These are phyloP conservation scores for Danielia reshetovae DNA, from an alignment of 805 yeast genomes.

Conservation along the genomic window DNA sequence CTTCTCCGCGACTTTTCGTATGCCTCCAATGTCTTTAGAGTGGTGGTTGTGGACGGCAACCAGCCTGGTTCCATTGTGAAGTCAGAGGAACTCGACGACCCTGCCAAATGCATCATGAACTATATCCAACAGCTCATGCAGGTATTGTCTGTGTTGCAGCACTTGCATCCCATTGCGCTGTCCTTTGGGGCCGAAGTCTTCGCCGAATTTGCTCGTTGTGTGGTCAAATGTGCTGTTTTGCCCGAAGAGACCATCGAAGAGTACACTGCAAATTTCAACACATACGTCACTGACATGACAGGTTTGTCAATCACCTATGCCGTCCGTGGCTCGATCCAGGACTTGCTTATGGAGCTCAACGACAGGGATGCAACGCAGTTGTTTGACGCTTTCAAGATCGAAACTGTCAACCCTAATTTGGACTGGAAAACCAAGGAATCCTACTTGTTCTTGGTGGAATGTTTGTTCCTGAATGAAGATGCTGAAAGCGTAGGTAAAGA, in stretches of 20 bases:
- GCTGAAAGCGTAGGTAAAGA: slow-evolving; percentile 13
- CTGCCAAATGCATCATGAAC: slow-evolving; percentile 16
- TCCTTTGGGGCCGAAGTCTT: slow-evolving; percentile 12
- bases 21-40: slow-evolving; percentile 12
- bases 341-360: slow-evolving; percentile 50
- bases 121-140: slow-evolving; percentile 31
- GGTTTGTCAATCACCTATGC: slow-evolving; percentile 52
- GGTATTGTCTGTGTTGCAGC: slow-evolving; percentile 29
- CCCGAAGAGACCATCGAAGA: slow-evolving; percentile 41
- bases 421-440: slow-evolving; percentile 40
- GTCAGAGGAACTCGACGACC: slow-evolving; percentile 17
- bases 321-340: slow-evolving; percentile 60
- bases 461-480: slow-evolving; percentile 42
- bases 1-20: slow-evolving; percentile 23
- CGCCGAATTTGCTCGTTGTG: slow-evolving; percentile 17
- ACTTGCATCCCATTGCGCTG: slow-evolving; percentile 17
- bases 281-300: slow-evolving; percentile 67
- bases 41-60: slow-evolving; percentile 10
- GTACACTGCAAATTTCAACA: slow-evolving; percentile 61
- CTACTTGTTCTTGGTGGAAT: slow-evolving; percentile 34
- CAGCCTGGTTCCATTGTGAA: slow-evolving; percentile 2
- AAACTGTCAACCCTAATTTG: background rate
- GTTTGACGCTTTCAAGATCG: slow-evolving; percentile 4
- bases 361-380: slow-evolving; percentile 31
- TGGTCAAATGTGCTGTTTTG: slow-evolving; percentile 38